A percentile compares a stretch with the other conserved stretches of the same genome.
Evolutionary conservation across 2,329 filamentous ascomycete species (phyloP).

Genomic region (Emergomyces orientalis): DNA sequence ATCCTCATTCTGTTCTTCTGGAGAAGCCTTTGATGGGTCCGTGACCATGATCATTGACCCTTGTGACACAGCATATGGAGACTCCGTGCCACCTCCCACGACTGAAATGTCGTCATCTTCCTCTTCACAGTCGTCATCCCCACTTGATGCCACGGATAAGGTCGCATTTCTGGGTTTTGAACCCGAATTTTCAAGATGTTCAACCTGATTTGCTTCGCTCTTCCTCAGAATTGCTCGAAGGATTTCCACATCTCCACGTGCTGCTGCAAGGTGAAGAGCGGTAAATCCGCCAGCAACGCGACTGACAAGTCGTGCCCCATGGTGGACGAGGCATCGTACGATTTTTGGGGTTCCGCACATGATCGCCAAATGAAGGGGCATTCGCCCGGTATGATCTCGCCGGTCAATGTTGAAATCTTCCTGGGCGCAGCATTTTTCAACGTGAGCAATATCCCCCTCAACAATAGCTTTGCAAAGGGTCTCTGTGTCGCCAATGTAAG

Average conservation of each 20-base stretch:
- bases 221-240: slow-evolving; percentile 55
- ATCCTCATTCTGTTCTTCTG: slow-evolving; percentile 22
- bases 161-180: background rate
- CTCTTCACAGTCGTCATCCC: background rate
- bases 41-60: slow-evolving; percentile 63
- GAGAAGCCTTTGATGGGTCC: background rate
- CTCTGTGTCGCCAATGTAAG: slow-evolving; percentile 71
- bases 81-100: slow-evolving; percentile 33
- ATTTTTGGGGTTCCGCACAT: slow-evolving; percentile 60
- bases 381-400: slow-evolving; percentile 68
- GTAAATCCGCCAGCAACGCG: slow-evolving; percentile 71
- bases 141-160: background rate
- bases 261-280: slow-evolving; percentile 71
- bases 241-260: slow-evolving; percentile 58
- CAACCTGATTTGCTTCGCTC: slow-evolving; percentile 51
- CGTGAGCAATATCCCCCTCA: slow-evolving; percentile 59
- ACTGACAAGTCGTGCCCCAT: slow-evolving; percentile 62
- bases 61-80: slow-evolving; percentile 44
- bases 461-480: slow-evolving; percentile 73
- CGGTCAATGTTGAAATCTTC: slow-evolving; percentile 61
- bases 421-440: slow-evolving; percentile 60
- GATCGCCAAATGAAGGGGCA: slow-evolving; percentile 67
- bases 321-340: slow-evolving; percentile 60
- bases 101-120: slow-evolving; percentile 19
- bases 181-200: slow-evolving; percentile 10